Conservation (phyloP, 768 basidiomycete species). For the Amanita polypyramis region DNA sequence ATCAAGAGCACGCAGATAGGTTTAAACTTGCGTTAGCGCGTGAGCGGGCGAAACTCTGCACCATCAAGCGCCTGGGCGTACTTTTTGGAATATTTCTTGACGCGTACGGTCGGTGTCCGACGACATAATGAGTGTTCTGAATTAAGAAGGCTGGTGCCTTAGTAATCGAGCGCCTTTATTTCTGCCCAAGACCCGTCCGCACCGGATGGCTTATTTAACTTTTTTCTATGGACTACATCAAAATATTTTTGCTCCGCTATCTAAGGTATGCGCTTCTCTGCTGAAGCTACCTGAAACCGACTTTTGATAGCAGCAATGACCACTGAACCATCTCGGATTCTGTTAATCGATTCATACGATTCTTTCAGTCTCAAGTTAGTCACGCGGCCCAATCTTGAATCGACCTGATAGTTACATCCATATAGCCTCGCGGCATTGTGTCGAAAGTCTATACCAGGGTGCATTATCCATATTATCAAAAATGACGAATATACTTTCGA, state of each 20-base stretch:
- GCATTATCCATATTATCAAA: slow-evolving; percentile 58
- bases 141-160: background rate
- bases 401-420: background rate
- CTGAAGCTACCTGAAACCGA: background rate
- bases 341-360: slow-evolving; percentile 78
- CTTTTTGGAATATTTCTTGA: slow-evolving; percentile 16
- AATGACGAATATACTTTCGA: slow-evolving; percentile 51
- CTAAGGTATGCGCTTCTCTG: background rate
- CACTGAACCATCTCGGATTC: slow-evolving; percentile 36
- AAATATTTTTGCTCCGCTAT: background rate
- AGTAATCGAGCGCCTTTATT: background rate
- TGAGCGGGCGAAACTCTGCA: background rate
- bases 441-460: slow-evolving; percentile 49
- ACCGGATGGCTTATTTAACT: background rate
- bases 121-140: background rate
- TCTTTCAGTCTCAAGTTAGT: slow-evolving; percentile 84
- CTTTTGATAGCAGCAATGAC: slow-evolving; percentile 18
- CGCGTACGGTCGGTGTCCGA: slow-evolving; percentile 4
- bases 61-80: slow-evolving; percentile 5
- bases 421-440: slow-evolving; percentile 64
- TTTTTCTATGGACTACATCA: background rate
- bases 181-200: too few relatives aligned
- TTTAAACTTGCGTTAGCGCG: slow-evolving; percentile 38
- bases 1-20: slow-evolving; percentile 74
- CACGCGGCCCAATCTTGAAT: background rate